Evolutionary conservation across 371 early-diverging fungal species (phyloP).

Genomic region (Rhizopus stolonifer): DNA sequence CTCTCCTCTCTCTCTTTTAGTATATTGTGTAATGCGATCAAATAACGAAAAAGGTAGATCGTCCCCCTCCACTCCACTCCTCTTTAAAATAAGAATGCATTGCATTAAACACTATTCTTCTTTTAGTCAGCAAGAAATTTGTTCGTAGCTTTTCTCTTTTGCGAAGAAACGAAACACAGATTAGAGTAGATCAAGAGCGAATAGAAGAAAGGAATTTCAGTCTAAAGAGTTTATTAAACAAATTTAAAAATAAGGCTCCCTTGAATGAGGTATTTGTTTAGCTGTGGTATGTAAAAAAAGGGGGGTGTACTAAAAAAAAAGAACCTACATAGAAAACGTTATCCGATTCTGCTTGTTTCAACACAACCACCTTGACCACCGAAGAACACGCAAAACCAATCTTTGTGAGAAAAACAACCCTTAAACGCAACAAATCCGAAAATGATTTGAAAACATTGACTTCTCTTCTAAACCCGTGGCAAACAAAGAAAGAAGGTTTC

Average conservation of each 20-base stretch:
- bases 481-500: slow-evolving; percentile 1
- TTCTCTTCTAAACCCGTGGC: slow-evolving; percentile 13
- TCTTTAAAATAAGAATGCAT: too few species aligned
- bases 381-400: slow-evolving; percentile 37
- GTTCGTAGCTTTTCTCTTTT: slow-evolving; percentile 20
- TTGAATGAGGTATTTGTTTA: slow-evolving; percentile 4
- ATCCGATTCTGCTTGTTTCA: slow-evolving; percentile 17
- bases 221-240: slow-evolving; percentile 4
- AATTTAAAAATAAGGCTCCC: slow-evolving; percentile 6
- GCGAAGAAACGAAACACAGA: slow-evolving; percentile 5
- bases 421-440: slow-evolving; percentile 38
- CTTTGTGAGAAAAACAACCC: slow-evolving; percentile 22
- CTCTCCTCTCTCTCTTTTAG: not conserved
- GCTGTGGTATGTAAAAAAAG: slow-evolving; percentile 17
- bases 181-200: not conserved
- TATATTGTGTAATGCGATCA: not conserved
- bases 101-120: slow-evolving; percentile 1
- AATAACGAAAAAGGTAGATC: not conserved
- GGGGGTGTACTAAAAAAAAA: slow-evolving; percentile 16
- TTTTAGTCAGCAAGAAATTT: slow-evolving; percentile 18
- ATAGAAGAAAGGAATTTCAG: slow-evolving; percentile 6
- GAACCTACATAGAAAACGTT: not conserved
- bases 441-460: slow-evolving; percentile 31
- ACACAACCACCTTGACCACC: slow-evolving; percentile 3
- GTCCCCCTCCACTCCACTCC: too few species aligned